These are phyloP conservation scores for Lentinula edodes DNA, from an alignment of 768 basidiomycete species.

Conservation along the genomic window DNA sequence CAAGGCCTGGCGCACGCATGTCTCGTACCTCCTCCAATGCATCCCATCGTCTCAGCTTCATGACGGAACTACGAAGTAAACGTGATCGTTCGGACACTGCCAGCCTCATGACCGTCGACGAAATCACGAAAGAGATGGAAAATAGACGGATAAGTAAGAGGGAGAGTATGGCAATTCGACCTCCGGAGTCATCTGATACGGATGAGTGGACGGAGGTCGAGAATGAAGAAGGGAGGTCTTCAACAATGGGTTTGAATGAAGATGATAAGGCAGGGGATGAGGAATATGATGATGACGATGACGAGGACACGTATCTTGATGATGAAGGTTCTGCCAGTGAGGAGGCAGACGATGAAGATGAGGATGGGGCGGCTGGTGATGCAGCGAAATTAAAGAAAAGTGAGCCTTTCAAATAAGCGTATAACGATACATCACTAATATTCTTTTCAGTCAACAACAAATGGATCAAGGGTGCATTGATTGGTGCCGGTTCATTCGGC, in stretches of 20 bases:
- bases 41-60: slow-evolving; percentile 69
- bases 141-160: slow-evolving; percentile 62
- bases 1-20: slow-evolving; percentile 33
- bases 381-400: slow-evolving; percentile 36
- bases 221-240: slow-evolving; percentile 35
- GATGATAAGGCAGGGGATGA: slow-evolving; percentile 29
- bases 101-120: slow-evolving; percentile 91
- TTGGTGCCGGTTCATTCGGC: slow-evolving; percentile 92
- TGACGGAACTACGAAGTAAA: slow-evolving; percentile 76
- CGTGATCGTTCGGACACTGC: slow-evolving; percentile 86
- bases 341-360: slow-evolving; percentile 42
- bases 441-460: slow-evolving; percentile 52
- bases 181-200: slow-evolving; percentile 36
- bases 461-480: slow-evolving; percentile 96
- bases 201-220: slow-evolving; percentile 78
- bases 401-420: slow-evolving; percentile 21
- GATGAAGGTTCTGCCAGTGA: slow-evolving; percentile 30
- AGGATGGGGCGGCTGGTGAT: slow-evolving; percentile 36
- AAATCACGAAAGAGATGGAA: slow-evolving; percentile 94
- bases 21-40: slow-evolving; percentile 43
- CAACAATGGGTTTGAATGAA: slow-evolving; percentile 27
- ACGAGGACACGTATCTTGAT: slow-evolving; percentile 38
- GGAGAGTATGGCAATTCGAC: slow-evolving; percentile 35
- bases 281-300: slow-evolving; percentile 38
- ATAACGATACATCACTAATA: not conserved